These are phyloP conservation scores for Pichia membranifaciens DNA, from an alignment of 805 yeast species.

Conservation along the genomic window DNA sequence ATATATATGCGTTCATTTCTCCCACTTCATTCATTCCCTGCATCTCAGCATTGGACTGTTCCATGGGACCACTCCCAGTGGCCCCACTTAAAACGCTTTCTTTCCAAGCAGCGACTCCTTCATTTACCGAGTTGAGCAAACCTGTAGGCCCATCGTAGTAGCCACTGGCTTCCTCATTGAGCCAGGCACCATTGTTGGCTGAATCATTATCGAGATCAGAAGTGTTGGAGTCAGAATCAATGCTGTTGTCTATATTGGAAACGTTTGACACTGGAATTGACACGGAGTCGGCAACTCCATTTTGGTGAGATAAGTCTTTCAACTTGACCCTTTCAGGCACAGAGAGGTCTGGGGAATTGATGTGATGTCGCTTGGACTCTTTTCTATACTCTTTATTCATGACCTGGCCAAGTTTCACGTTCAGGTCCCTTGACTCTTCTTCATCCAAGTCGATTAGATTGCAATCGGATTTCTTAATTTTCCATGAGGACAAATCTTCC, in stretches of 20 bases:
- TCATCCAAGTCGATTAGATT: conserved; percentile 11
- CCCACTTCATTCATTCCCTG: conserved; percentile 5
- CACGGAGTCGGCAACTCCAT: neutral
- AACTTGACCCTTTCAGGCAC: neutral
- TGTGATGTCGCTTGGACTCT: conserved; percentile 10
- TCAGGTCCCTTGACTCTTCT: conserved; percentile 12
- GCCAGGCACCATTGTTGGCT: conserved; percentile 35
- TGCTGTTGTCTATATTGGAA: neutral
- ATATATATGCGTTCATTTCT: conserved; percentile 11
- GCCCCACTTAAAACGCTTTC: conserved; percentile 14
- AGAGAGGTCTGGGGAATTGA: neutral
- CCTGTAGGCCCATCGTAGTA: conserved; percentile 65
- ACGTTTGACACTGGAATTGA: neutral
- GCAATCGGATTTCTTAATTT: conserved; percentile 14
- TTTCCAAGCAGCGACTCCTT: conserved; percentile 21
- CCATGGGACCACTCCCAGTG: neutral
- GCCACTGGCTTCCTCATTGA: conserved; percentile 39
- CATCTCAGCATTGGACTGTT: conserved; percentile 3
- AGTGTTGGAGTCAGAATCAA: neutral
- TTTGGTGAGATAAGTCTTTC: neutral
- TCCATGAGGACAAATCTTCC: conserved; percentile 21
- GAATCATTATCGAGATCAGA: neutral
- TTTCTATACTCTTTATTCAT: conserved; percentile 32
- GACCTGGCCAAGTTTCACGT: conserved; percentile 21
- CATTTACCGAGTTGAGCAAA: conserved; percentile 53